phyloP scores from a whole-genome alignment of 2,329 filamentous ascomycete genomes.

The Fusarium goolgardi region DNA sequence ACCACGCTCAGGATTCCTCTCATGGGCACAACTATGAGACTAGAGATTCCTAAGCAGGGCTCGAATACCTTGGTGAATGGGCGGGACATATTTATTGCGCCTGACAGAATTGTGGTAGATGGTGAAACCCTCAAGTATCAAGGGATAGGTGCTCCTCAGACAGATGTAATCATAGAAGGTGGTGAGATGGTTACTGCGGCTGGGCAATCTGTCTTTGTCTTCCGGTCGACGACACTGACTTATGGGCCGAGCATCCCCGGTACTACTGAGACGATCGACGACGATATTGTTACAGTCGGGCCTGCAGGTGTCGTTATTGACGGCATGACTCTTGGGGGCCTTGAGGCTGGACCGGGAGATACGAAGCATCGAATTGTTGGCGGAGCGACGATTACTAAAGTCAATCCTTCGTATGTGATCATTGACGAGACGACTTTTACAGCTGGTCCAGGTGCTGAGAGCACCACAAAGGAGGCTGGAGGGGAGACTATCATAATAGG shows the following conservation, averaged over 20 bases:
- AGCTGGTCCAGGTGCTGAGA: conserved; percentile 58
- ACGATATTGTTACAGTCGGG: conserved; percentile 64
- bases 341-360: conserved; percentile 49
- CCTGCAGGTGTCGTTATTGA: conserved; percentile 57
- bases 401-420: conserved; percentile 62
- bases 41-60: conserved; percentile 54
- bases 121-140: conserved; percentile 54
- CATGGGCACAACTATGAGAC: conserved; percentile 50
- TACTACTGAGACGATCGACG: conserved; percentile 58
- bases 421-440: conserved; percentile 64
- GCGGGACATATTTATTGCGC: conserved; percentile 51
- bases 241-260: conserved; percentile 55
- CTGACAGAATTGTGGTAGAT: conserved; percentile 52
- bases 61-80: conserved; percentile 52
- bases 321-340: conserved; percentile 58
- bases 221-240: conserved; percentile 58
- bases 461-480: conserved; percentile 59
- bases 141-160: conserved; percentile 50
- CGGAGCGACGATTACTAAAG: conserved; percentile 63
- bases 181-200: conserved; percentile 61
- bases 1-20: conserved; percentile 57
- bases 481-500: conserved; percentile 65
- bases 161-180: conserved; percentile 60
- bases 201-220: conserved; percentile 55
- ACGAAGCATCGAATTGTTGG: conserved; percentile 62